Evolutionary conservation across 352 stramenopile species (phyloP), one percentile per base, ranked within the genome.

Genomic region (Thraustochytrium sp.): DNA sequence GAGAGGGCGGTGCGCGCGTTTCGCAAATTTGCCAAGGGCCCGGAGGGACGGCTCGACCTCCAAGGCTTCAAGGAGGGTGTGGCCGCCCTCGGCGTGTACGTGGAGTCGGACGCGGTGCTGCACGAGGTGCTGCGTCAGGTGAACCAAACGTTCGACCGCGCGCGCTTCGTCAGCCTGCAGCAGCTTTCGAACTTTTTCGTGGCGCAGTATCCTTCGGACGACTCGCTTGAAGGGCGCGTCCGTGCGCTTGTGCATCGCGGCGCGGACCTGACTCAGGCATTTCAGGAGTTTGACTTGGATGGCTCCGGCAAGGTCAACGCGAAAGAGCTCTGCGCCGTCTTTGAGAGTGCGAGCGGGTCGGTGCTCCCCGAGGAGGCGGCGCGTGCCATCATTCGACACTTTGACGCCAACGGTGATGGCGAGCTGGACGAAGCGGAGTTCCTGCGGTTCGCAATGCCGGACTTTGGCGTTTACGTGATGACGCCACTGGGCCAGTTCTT

Each of bases 371-470:
- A 36, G 3, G 48, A 44, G 9, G 34, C 29, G 13, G 68, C 68
- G 0, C 23, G 76, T 9, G 16, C 44, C 0, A 65, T 80, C 26
- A 80, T 80, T 38, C 21, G 8, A 3, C 48, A 61, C 11, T 80
- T 80, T 31, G 68, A 80, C 53, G 53, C 46, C 21, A 72, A 80
- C 31, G 68, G 68, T 46, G 68, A 80, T 26, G 34, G 34, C 4
- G 31, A 65, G 51, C 68, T 80, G 2, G 68, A 80, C 68, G 68
- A 80, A 46, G 29, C 23, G 18, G 68, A 80, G 68, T 80, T 80
- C 40, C n/a, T 63, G 48, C 48, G 68, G 18, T 80, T 80, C 48
- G 48, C 48, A 18, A 46, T 80, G 48, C 68, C 68, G 31, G 44
- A 80, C 29, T 80, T 65, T 38, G 44, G 44, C 11, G 21, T 80